Evolutionary conservation across 441 rosid genomes (phyloP), one percentile per base, ranked within the genome.

Genomic region (Gossypium schwendimanii): DNA sequence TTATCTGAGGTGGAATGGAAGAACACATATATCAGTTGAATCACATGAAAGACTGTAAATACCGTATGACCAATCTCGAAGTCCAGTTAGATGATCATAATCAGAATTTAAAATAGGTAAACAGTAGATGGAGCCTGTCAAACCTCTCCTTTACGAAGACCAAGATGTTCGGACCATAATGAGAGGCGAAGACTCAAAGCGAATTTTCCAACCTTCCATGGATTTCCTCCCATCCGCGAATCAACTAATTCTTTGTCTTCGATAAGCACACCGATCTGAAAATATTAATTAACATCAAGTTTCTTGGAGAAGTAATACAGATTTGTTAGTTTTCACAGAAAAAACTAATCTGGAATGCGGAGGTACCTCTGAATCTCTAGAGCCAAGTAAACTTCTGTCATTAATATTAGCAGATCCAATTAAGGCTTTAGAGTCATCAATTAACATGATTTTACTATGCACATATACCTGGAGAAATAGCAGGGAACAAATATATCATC

Each of bases 131-230:
- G 73, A 86, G 61, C n/a, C n/a, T n/a, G n/a, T n/a, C n/a, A n/a
- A 73, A 93, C 99, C 96, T 91, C 91, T 81, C 85, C 88, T 31
- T 79, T 75, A 63, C 53, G 86, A 80, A 93, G 93, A 76, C 97
- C 98, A 72, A 96, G 98, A 83, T 96, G 99, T 77, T 96, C 98
- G 3, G 94, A 87, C 99, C 99, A 96, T 73, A 96, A 81, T 4
- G 99, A 87, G 15, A 91, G 91, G 75, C 99, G 94, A 73, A 96
- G 98, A 78, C 94, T 90, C 69, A 61, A 66, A 62, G 96, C 52
- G 79, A 93, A 93, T 64, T 84, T 93, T 73, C 99, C 99, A 75
- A 97, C 98, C 79, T 91, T 89, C 98, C 97, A 87, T 45, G 97
- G 95, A 65, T 86, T 84, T 73, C 97, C 99, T 75, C 89, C 94